A percentile compares a stretch with the other conserved stretches of the same genome.
These are phyloP conservation scores for Aspergillus clavatus DNA, from an alignment of 2,329 filamentous ascomycete species.

Conservation along the genomic window DNA sequence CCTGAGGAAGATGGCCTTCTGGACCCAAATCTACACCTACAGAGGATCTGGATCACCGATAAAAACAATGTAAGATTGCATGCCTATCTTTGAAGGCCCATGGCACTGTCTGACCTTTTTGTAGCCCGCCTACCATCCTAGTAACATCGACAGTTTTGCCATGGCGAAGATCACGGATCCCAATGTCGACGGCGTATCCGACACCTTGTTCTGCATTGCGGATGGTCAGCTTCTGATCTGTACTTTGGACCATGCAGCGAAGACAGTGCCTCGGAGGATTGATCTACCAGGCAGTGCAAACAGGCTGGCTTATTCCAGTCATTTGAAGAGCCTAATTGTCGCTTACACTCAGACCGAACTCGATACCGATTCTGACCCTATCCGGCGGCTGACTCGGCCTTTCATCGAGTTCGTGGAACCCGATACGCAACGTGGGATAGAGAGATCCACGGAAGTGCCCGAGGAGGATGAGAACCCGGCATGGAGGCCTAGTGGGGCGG, in stretches of 20 bases:
- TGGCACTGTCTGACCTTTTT: constrained; percentile 12
- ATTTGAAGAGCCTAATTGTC: constrained; percentile 47
- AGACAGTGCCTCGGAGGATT: constrained; percentile 39
- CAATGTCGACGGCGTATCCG: constrained; percentile 28
- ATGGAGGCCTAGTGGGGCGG: constrained; percentile 28
- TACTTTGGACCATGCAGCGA: constrained; percentile 40
- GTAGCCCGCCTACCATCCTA: constrained; percentile 37
- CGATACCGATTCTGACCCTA: constrained; percentile 23
- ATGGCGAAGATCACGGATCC: constrained; percentile 28
- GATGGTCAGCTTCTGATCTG: constrained; percentile 47
- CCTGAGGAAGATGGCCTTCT: constrained; percentile 17
- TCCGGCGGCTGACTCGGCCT: constrained; percentile 30
- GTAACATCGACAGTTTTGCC: constrained; percentile 31
- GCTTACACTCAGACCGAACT: constrained; percentile 36
- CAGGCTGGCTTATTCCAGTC: constrained; percentile 43
- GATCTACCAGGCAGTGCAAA: constrained; percentile 39
- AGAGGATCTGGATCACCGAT: constrained; percentile 40
- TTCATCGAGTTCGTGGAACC: constrained; percentile 39
- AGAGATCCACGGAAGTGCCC: constrained; percentile 5
- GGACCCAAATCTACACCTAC: constrained; percentile 28
- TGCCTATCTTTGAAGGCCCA: neutral
- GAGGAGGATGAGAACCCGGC: constrained; percentile 10
- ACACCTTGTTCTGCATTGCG: constrained; percentile 46
- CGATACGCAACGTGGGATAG: constrained; percentile 25
- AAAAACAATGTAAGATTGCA: constrained; percentile 35